Base-by-base conservation (phyloP, 2,329 filamentous ascomycete species). In the Raffaelea arxii region DNA sequence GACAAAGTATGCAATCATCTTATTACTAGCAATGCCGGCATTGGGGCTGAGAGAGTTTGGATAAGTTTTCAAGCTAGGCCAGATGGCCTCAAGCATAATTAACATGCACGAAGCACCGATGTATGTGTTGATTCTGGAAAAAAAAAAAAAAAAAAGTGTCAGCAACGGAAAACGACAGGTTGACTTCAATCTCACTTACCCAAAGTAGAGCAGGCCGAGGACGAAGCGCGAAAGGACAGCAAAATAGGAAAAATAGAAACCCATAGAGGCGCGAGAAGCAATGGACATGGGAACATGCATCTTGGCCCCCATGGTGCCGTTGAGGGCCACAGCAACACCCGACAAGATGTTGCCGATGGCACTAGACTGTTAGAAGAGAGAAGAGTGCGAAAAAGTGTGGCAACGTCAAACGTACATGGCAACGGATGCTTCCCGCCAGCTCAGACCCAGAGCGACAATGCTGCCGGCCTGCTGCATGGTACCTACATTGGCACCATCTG, bases 211-310 rank as follows among this genome's bases (percentile, higher is more conserved):
- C 7, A 63, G 53, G 7, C 61, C 62, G 3, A 59, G 51, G 16
- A 64, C 54, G 35, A 58, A 58, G 2, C 62, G 54, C 22, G 57
- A 56, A n/a, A 63, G 49, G 6, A 64, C 56, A 5, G 58, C 55
- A 41, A 61, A 58, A 36, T 59, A 58, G 12, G 46, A 49, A 32
- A 65, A 56, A 53, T 63, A 65, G 51, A 60, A 65, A 14, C 63
- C 64, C 47, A 63, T 64, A n/a, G 58, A 59, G 16, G 61, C 56
- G 7, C 64, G 59, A n/a, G 59, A 54, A 4, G 59, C 58, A 16
- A 66, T 62, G 2, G 63, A 60, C 54, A 66, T 66, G 12, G 62
- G 62, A 25, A 64, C 60, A 46, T 66, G 64, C n/a, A 62, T 52
- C 41, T 59, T 56, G 2, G 61, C 59, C 10, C 62, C 60, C 49